Conservation (phyloP, 441 rosid species). For the Capsella rubella region DNA sequence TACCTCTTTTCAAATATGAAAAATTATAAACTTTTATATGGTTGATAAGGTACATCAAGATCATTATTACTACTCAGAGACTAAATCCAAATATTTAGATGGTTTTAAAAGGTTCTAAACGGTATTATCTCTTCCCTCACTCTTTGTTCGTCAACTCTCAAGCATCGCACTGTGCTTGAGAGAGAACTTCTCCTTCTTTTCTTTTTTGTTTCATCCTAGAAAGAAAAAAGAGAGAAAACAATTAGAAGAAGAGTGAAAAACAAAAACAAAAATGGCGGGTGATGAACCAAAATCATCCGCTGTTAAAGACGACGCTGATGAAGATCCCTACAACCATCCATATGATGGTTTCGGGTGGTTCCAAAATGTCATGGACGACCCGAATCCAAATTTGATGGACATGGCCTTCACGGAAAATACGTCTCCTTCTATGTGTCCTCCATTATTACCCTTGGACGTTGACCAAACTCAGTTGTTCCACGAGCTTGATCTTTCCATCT, state of each 20-base stretch:
- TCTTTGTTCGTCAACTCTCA: conserved; percentile 41
- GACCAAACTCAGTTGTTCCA: not conserved
- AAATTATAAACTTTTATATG: no score
- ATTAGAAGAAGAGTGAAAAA: conserved; percentile 12
- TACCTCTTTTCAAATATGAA: no score
- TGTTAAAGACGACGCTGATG: not conserved
- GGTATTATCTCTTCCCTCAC: conserved; percentile 30
- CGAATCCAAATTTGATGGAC: conserved; percentile 39
- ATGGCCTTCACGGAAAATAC: conserved; percentile 21
- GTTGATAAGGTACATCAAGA: no score
- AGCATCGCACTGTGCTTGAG: conserved; percentile 34
- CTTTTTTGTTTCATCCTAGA: not conserved
- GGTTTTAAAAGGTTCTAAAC: no score
- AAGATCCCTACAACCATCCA: conserved; percentile 49
- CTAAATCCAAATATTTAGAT: no score
- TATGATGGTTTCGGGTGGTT: conserved; percentile 27
- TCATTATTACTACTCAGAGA: no score
- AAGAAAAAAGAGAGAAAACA: conserved; percentile 4
- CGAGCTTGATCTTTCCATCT: conserved; percentile 3
- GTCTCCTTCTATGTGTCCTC: not conserved
- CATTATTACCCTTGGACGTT: not conserved
- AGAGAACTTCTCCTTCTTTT: conserved; percentile 16
- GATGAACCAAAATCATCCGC: conserved; percentile 5
- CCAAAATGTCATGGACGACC: conserved; percentile 25
- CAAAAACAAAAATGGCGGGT: conserved; percentile 21